A percentile compares a stretch with the other conserved stretches of the same genome.
These are phyloP conservation scores for Truncatella angustata DNA, from an alignment of 2,329 filamentous ascomycete genomes.

Conservation along the genomic window DNA sequence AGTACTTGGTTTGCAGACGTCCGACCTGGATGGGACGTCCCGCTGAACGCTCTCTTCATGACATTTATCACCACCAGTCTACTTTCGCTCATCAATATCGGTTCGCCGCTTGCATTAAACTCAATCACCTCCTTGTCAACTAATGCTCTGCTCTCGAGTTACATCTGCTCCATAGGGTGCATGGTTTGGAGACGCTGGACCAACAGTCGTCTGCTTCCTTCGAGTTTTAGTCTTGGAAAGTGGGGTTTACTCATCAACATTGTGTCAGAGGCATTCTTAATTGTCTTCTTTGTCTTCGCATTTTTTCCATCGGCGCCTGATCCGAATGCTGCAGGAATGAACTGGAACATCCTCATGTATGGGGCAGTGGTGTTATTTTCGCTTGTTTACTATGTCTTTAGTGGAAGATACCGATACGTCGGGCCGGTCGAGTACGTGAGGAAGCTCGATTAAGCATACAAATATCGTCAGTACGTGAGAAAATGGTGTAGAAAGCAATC, in stretches of 20 bases:
- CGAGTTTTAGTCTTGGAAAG: slow-evolving; percentile 34
- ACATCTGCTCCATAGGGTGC: slow-evolving; percentile 46
- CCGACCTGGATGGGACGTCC: slow-evolving; percentile 29
- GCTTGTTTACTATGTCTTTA: slow-evolving; percentile 10
- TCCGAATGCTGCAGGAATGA: slow-evolving; percentile 11
- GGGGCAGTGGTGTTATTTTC: slow-evolving; percentile 10
- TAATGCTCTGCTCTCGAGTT: slow-evolving; percentile 48
- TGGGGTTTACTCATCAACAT: slow-evolving; percentile 40
- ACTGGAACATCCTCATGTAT: slow-evolving; percentile 14
- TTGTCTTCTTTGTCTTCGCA: slow-evolving; percentile 18
- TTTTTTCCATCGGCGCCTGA: slow-evolving; percentile 13
- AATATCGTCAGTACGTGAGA: too few relatives aligned
- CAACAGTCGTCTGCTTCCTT: slow-evolving; percentile 14
- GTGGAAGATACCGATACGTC: slow-evolving; percentile 9
- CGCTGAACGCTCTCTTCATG: slow-evolving; percentile 44
- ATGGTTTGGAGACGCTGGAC: slow-evolving; percentile 42
- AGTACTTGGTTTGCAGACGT: background rate
- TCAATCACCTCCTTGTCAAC: slow-evolving; percentile 51
- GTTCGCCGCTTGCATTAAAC: slow-evolving; percentile 48
- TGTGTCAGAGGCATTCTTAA: slow-evolving; percentile 42
- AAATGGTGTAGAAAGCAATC: too few relatives aligned
- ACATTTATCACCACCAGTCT: slow-evolving; percentile 43
- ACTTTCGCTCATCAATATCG: slow-evolving; percentile 25
- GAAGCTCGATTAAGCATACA: background rate
- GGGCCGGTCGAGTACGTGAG: slow-evolving; percentile 9